phyloP scores from a whole-genome alignment of 306 rosid genomes.

The Inga laurina region DNA sequence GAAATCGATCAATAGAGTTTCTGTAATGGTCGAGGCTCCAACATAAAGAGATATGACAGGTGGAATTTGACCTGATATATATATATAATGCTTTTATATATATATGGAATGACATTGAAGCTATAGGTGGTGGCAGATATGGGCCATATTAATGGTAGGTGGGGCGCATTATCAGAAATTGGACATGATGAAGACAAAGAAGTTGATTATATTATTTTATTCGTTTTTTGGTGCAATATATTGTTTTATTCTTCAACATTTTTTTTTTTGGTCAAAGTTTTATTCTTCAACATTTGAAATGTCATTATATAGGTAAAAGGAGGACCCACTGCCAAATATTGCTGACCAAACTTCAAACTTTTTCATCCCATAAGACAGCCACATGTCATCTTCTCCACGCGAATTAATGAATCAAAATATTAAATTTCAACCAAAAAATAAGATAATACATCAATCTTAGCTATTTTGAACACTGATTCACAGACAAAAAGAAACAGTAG shows the following conservation, averaged over 20 bases:
- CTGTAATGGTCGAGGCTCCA: not conserved
- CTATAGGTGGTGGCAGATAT: not conserved
- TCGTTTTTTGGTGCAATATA: not conserved
- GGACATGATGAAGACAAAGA: not conserved
- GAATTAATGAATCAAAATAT: not conserved
- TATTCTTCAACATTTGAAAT: constrained; percentile 23
- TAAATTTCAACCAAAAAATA: not conserved
- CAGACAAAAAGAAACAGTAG: not conserved
- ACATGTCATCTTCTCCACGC: not conserved
- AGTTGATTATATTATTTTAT: not conserved
- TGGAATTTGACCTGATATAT: not conserved
- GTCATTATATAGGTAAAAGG: constrained; percentile 32
- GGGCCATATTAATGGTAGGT: constrained; percentile 33
- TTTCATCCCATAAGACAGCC: constrained; percentile 20
- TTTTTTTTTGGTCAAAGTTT: too few relatives aligned
- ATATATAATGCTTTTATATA: not conserved
- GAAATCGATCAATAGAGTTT: not conserved
- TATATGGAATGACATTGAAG: constrained; percentile 6
- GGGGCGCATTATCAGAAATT: constrained; percentile 29
- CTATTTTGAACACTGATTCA: not conserved
- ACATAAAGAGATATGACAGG: not conserved
- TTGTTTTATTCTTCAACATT: not conserved
- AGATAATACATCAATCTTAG: not conserved
- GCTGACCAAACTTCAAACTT: constrained; percentile 40
- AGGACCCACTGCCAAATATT: constrained; percentile 24